Conservation (phyloP, 2,329 filamentous ascomycete genomes). For the Nemania serpens region DNA sequence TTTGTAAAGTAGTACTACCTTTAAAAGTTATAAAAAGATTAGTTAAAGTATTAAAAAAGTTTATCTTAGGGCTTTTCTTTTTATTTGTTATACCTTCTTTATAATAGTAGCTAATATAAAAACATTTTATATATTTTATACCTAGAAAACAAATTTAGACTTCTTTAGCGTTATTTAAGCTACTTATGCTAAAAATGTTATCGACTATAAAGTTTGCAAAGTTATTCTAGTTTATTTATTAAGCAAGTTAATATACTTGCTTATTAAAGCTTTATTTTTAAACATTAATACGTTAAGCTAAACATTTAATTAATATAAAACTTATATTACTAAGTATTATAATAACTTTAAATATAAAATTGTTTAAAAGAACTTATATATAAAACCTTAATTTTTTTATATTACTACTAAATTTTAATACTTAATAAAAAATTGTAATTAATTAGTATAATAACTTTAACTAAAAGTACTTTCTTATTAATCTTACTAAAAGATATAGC, state of each 20-base stretch:
- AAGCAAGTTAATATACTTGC: neutral
- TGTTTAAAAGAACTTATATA: neutral
- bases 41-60: neutral
- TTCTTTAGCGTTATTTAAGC: too few relatives aligned
- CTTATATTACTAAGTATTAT: neutral
- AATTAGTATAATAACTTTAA: neutral
- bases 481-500: neutral
- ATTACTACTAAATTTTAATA: neutral
- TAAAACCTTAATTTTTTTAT: neutral
- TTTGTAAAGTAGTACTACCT: neutral
- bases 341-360: neutral
- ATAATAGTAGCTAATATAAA: too few relatives aligned
- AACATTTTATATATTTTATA: too few relatives aligned
- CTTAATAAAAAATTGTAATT: neutral
- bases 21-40: neutral
- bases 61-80: neutral
- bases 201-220: neutral
- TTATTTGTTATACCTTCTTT: neutral
- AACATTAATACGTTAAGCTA: neutral
- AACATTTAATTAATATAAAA: neutral
- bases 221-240: neutral
- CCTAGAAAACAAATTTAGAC: too few relatives aligned
- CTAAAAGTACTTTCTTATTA: neutral
- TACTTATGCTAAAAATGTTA: neutral
- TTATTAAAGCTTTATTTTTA: neutral